phyloP scores from a whole-genome alignment of 345 rosid species.

The Euphorbia lathyris region DNA sequence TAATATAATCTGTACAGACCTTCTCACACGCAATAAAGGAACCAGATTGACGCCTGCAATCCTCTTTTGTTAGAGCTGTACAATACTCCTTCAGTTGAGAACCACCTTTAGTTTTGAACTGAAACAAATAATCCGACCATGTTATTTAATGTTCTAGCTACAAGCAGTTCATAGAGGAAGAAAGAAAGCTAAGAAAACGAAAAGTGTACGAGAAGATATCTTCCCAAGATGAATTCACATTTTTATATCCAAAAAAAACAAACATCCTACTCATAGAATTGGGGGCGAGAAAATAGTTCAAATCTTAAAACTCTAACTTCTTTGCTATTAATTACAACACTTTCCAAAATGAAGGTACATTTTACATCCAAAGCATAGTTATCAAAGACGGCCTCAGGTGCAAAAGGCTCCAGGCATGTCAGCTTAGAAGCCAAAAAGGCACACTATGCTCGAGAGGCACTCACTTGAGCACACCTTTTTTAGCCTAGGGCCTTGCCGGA shows the following conservation, averaged over 20 bases:
- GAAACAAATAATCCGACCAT: slow-evolving; percentile 21
- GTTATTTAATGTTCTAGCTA: slow-evolving; percentile 7
- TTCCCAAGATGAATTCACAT: neutral
- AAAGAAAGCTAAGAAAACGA: neutral
- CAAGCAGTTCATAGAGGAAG: neutral
- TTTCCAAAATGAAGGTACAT: too few species aligned
- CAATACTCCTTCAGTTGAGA: slow-evolving; percentile 95
- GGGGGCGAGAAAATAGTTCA: neutral
- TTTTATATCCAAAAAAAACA: neutral
- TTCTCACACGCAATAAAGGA: slow-evolving; percentile 85
- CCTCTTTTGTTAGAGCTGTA: slow-evolving; percentile 89
- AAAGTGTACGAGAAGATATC: neutral
- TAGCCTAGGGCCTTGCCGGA: too few species aligned
- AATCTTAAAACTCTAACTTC: neutral
- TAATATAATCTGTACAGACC: slow-evolving; percentile 37
- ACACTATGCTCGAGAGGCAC: too few species aligned
- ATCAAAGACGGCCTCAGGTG: too few species aligned
- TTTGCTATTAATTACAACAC: too few species aligned
- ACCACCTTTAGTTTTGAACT: slow-evolving; percentile 99
- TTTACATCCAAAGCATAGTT: too few species aligned
- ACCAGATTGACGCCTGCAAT: slow-evolving; percentile 81
- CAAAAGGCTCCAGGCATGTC: too few species aligned
- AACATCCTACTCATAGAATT: neutral
- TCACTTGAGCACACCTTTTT: too few species aligned
- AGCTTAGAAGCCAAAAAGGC: too few species aligned